Conservation (phyloP, 2,329 filamentous ascomycete species). For the Kalaharituber pfeilii region DNA sequence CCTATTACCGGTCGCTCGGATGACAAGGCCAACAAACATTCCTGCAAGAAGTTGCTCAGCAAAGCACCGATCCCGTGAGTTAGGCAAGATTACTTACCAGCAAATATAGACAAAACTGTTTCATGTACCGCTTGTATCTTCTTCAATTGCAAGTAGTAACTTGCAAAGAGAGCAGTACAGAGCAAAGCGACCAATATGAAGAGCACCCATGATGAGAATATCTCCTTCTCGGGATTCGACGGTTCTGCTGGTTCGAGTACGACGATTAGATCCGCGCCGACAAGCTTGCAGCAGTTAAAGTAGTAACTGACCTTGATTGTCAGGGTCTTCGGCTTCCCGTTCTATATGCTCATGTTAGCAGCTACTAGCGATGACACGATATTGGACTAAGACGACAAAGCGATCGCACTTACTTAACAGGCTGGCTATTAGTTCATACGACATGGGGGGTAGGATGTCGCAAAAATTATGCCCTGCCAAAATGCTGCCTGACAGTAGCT, state of each 20-base stretch:
- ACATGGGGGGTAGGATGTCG: no score
- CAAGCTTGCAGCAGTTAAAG: not conserved
- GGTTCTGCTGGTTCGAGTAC: slow-evolving; percentile 31
- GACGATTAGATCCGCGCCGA: not conserved
- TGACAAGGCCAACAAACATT: slow-evolving; percentile 83
- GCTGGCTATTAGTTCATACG: not conserved
- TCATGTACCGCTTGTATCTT: slow-evolving; percentile 97
- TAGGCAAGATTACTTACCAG: slow-evolving; percentile 38
- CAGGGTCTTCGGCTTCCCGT: slow-evolving; percentile 33
- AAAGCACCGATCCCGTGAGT: no score
- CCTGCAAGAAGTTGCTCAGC: no score
- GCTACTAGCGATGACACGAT: not conserved
- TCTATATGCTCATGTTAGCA: slow-evolving; percentile 23
- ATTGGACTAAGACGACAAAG: not conserved
- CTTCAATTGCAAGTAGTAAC: slow-evolving; percentile 89
- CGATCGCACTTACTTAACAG: not conserved
- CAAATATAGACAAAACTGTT: slow-evolving; percentile 96
- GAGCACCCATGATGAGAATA: slow-evolving; percentile 88
- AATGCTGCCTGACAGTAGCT: no score
- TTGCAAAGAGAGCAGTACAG: slow-evolving; percentile 87
- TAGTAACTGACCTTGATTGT: slow-evolving; percentile 32
- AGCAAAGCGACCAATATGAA: slow-evolving; percentile 93
- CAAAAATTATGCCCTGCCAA: no score
- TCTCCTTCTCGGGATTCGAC: slow-evolving; percentile 78
- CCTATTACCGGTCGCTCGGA: slow-evolving; percentile 63